Conservation (phyloP, 495 filamentous ascomycete species). For the Pseudoneurospora amorphoporcata region DNA sequence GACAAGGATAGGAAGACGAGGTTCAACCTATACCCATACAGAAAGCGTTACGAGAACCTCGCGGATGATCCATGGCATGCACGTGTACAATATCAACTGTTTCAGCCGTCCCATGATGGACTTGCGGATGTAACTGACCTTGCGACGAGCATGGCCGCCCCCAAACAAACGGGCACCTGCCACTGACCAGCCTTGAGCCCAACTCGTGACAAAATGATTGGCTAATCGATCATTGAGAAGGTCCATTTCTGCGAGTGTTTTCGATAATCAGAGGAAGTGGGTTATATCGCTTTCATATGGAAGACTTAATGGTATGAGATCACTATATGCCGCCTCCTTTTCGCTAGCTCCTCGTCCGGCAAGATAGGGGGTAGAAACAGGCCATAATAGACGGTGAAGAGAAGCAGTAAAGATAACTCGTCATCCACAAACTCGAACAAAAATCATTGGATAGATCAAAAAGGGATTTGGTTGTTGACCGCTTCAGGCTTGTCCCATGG, state of each 20-base stretch:
- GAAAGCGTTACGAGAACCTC: neutral
- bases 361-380: neutral
- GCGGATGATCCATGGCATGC: neutral
- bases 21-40: neutral
- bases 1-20: neutral
- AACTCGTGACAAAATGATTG: constrained; percentile 18
- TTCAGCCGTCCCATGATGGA: neutral
- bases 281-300: neutral
- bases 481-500: neutral
- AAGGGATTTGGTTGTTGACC: neutral
- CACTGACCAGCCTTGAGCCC: constrained; percentile 1
- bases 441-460: neutral
- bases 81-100: neutral
- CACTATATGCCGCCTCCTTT: neutral
- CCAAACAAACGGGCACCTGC: neutral
- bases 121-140: neutral
- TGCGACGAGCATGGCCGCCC: neutral
- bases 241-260: neutral
- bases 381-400: neutral
- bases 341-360: neutral
- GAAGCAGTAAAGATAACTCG: neutral
- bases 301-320: neutral
- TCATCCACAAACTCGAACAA: neutral
- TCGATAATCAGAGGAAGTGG: neutral
- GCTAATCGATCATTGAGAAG: neutral